Conservation (phyloP, 75 land plant species). For the Sequoia sempervirens region DNA sequence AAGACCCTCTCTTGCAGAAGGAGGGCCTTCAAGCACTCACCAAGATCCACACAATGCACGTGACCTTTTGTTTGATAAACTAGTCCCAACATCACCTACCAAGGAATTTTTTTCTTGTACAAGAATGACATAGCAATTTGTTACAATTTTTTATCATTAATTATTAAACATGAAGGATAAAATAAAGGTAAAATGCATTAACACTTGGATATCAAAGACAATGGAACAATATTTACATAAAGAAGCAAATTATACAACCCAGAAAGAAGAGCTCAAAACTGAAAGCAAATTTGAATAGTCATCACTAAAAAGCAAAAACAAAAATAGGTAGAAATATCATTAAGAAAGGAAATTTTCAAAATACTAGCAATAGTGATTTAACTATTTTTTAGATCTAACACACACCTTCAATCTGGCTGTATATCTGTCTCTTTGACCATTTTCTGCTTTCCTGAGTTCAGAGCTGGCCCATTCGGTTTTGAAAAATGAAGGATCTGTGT, state of each 20-base stretch:
- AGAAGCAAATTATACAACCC: background rate
- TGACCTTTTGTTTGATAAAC: background rate
- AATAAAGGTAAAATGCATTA: background rate
- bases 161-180: background rate
- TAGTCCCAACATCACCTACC: background rate
- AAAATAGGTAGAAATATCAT: background rate
- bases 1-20: background rate
- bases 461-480: constrained; percentile 58
- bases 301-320: constrained; percentile 1
- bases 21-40: background rate
- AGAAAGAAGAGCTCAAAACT: background rate
- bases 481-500: constrained; percentile 94
- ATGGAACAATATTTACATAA: background rate
- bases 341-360: background rate
- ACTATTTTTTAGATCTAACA: background rate
- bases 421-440: constrained; percentile 64
- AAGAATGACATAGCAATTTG: background rate
- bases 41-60: background rate
- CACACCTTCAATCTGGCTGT: constrained; percentile 66
- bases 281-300: background rate
- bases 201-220: background rate
- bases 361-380: background rate
- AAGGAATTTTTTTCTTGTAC: background rate
- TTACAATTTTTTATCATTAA: background rate
- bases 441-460: constrained; percentile 40